These are phyloP conservation scores for Medicago ruthenica DNA, from an alignment of 306 rosid genomes.

Conservation along the genomic window DNA sequence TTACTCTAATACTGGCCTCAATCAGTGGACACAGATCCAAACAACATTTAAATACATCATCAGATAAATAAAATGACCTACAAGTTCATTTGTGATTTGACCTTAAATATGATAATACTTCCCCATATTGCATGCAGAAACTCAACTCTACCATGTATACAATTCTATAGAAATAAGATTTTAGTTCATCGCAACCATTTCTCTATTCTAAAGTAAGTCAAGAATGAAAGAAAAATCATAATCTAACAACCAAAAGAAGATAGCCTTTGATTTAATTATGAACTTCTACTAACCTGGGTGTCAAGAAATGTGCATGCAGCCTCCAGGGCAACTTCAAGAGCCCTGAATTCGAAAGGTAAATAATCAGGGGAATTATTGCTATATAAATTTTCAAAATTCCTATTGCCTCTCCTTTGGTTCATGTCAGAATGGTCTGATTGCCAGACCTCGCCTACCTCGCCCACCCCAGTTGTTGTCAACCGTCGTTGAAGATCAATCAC, in stretches of 20 bases:
- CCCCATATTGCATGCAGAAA: conserved; percentile 20
- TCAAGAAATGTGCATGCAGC: conserved; percentile 98
- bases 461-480: conserved; percentile 63
- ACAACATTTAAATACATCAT: conserved; percentile 10
- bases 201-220: conserved; percentile 22
- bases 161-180: conserved; percentile 12
- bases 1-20: background rate
- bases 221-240: conserved; percentile 13
- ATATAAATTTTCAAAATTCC: conserved; percentile 67
- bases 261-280: conserved; percentile 30
- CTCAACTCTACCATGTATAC: background rate
- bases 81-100: conserved; percentile 28
- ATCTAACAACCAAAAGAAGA: conserved; percentile 28
- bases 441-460: conserved; percentile 88
- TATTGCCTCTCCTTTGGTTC: conserved; percentile 72
- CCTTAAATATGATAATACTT: conserved; percentile 11
- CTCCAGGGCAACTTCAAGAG: conserved; percentile 97
- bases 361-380: conserved; percentile 88
- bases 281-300: conserved; percentile 76
- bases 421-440: conserved; percentile 71
- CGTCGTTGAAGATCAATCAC: conserved; percentile 90
- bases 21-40: conserved; percentile 14
- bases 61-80: conserved; percentile 14
- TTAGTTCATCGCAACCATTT: conserved; percentile 21
- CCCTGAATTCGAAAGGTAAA: conserved; percentile 96